Conservation (phyloP, 495 filamentous ascomycete species). For the Talaromyces adpressus region DNA sequence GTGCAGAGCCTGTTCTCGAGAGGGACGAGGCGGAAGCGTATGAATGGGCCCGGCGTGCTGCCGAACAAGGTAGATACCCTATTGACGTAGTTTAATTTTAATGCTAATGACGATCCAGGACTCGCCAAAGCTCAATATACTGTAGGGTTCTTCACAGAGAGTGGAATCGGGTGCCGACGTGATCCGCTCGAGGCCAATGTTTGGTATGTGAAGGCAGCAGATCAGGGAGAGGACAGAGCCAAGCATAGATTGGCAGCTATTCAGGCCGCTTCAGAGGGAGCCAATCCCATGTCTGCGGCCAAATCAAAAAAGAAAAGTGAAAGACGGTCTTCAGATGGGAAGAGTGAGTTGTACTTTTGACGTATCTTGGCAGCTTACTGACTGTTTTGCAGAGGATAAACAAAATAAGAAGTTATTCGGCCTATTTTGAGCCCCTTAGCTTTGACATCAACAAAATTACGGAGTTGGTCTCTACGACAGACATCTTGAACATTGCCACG, state of each 20-base stretch:
- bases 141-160: constrained; percentile 95
- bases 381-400: constrained; percentile 10
- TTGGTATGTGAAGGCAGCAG: constrained; percentile 96
- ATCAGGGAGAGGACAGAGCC: constrained; percentile 83
- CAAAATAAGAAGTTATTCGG: constrained; percentile 30
- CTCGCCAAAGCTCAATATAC: constrained; percentile 93
- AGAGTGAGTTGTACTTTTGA: not conserved
- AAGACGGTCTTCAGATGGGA: constrained; percentile 7
- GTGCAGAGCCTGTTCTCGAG: constrained; percentile 84
- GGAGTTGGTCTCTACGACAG: not conserved
- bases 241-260: constrained; percentile 82
- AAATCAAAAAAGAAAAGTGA: constrained; percentile 8
- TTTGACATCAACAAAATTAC: not conserved
- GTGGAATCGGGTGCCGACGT: constrained; percentile 90
- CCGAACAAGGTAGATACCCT: constrained; percentile 62
- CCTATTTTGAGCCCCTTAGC: constrained; percentile 18
- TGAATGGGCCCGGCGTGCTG: constrained; percentile 87
- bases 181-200: constrained; percentile 94
- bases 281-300: constrained; percentile 33
- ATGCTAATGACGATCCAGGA: constrained; percentile 41
- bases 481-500: not conserved
- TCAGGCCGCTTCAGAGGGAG: constrained; percentile 73
- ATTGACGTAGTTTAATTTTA: not conserved
- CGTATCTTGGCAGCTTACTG: not conserved
- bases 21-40: constrained; percentile 96